Conservation (phyloP, 768 basidiomycete species). For the Hydnum rufescens region DNA sequence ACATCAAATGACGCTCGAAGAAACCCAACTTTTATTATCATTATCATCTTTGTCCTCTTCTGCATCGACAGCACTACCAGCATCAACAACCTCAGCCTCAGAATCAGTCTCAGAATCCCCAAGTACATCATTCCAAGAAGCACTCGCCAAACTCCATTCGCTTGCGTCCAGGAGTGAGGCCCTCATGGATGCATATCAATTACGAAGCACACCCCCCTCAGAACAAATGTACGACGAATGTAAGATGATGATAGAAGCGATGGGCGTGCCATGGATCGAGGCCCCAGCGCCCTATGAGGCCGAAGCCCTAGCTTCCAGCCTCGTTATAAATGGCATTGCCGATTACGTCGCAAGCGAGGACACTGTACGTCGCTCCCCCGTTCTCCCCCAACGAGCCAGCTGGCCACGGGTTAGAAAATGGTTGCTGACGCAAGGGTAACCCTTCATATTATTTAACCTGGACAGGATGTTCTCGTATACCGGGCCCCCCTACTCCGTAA, state of each 20-base stretch:
- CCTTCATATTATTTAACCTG: neutral
- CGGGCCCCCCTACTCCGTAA: constrained; percentile 68
- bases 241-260: constrained; percentile 44
- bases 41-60: too few species aligned
- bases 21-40: too few species aligned
- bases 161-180: constrained; percentile 32
- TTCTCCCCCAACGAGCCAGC: too few species aligned
- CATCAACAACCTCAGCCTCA: too few species aligned
- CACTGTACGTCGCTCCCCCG: constrained; percentile 29
- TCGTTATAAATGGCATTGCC: constrained; percentile 53
- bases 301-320: constrained; percentile 63
- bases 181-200: constrained; percentile 45
- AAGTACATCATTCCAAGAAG: too few species aligned
- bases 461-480: constrained; percentile 62
- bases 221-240: constrained; percentile 47
- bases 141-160: too few species aligned
- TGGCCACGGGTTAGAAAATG: constrained; percentile 8
- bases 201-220: constrained; percentile 42
- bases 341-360: constrained; percentile 89
- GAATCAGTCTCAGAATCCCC: too few species aligned
- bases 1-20: too few species aligned
- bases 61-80: too few species aligned
- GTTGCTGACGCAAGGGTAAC: constrained; percentile 8
- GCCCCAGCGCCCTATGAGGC: constrained; percentile 55
- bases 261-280: constrained; percentile 70